These are phyloP conservation scores for Coniochaeta ligniaria DNA, from an alignment of 2,329 filamentous ascomycete species.

Conservation along the genomic window DNA sequence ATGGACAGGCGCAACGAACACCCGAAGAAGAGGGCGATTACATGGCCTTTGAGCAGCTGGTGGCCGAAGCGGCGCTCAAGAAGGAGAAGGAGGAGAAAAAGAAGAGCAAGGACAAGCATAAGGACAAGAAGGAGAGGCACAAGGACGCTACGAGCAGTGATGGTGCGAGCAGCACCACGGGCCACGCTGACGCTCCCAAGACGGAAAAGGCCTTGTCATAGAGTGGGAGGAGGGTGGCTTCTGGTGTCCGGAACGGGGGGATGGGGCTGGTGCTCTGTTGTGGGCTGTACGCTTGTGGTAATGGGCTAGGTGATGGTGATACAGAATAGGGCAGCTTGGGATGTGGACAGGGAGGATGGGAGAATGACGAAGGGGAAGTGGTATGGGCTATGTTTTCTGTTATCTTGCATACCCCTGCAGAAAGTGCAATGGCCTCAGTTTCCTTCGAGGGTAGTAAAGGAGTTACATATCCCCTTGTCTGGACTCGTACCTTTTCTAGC, in stretches of 20 bases:
- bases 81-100: slow-evolving; percentile 82
- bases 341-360: background rate
- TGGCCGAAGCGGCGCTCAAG: slow-evolving; percentile 92
- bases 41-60: slow-evolving; percentile 96
- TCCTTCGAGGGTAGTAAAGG: background rate
- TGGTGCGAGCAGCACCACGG: slow-evolving; percentile 9
- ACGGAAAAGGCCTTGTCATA: background rate
- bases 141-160: slow-evolving; percentile 20
- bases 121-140: slow-evolving; percentile 12
- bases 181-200: slow-evolving; percentile 4
- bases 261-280: background rate
- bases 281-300: background rate
- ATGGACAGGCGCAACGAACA: slow-evolving; percentile 67
- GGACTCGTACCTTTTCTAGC: background rate
- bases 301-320: background rate
- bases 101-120: slow-evolving; percentile 48
- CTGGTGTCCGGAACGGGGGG: background rate
- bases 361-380: background rate
- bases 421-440: background rate
- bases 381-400: background rate
- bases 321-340: background rate
- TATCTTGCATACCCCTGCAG: background rate
- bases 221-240: background rate
- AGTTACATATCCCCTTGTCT: background rate
- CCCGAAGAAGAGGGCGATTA: slow-evolving; percentile 97